Percentiles rank a stretch among this genome's conserved stretches.
Conservation (phyloP, 2,329 filamentous ascomycete species). For the Atkinsonella texensis region DNA sequence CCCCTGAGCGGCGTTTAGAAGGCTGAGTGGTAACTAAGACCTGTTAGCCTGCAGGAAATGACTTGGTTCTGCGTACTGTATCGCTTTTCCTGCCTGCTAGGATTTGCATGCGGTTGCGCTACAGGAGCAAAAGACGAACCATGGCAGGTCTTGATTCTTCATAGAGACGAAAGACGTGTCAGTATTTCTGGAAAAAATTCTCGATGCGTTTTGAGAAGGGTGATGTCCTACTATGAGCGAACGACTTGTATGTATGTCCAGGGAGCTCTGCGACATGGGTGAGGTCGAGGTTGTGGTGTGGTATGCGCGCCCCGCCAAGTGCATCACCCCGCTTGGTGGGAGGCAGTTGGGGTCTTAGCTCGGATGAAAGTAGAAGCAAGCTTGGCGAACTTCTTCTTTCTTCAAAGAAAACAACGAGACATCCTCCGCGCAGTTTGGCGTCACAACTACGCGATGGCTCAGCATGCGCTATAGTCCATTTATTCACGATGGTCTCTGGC, state of each 20-base stretch:
- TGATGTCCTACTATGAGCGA: background rate
- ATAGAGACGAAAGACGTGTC: background rate
- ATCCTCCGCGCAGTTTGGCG: too few species aligned
- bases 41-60: background rate
- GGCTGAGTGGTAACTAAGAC: conserved; percentile 56
- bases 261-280: background rate
- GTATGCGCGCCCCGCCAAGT: conserved; percentile 14
- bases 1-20: conserved; percentile 91
- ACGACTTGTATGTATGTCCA: background rate
- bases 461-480: conserved; percentile 21
- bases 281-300: background rate
- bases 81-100: background rate
- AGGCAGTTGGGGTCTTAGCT: background rate
- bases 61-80: background rate
- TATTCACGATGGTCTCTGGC: conserved; percentile 48
- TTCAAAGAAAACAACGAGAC: too few species aligned
- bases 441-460: background rate
- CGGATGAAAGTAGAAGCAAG: background rate
- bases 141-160: background rate
- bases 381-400: too few species aligned
- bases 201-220: background rate
- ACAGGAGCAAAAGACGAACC: background rate
- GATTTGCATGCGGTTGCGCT: background rate
- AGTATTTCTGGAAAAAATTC: background rate
- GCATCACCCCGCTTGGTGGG: conserved; percentile 16